Percentiles rank a stretch among this genome's conserved stretches.
These are phyloP conservation scores for Fusarium veterinarium DNA, from an alignment of 2,329 filamentous ascomycete species.

Conservation along the genomic window DNA sequence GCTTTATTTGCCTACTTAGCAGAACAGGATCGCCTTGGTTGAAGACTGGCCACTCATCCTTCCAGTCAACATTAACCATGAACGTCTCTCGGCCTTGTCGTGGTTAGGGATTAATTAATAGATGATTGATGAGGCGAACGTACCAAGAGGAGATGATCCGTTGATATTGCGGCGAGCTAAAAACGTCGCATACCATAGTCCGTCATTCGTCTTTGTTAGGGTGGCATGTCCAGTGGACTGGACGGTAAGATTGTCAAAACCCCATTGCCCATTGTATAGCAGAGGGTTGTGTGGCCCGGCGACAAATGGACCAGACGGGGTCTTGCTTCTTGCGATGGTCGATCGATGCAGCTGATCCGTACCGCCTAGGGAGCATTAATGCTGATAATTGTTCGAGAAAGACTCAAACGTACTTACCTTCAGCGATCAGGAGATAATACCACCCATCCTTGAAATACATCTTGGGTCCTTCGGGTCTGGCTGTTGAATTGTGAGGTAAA, in stretches of 20 bases:
- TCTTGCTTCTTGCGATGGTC: neutral
- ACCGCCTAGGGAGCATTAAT: neutral
- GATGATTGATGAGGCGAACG: neutral
- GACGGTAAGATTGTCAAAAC: neutral
- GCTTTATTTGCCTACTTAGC: neutral
- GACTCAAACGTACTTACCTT: accelerated
- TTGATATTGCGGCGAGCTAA: neutral
- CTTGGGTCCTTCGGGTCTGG: neutral
- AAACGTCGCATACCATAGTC: neutral
- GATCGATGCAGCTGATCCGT: neutral
- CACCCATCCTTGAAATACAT: neutral
- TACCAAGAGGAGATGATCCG: neutral
- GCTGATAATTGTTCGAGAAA: accelerated
- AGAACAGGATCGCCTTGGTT: neutral
- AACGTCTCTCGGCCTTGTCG: neutral
- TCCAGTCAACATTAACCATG: neutral
- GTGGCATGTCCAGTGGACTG: neutral
- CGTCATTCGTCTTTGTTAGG: neutral
- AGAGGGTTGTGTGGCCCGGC: neutral
- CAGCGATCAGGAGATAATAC: neutral
- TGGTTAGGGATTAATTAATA: neutral
- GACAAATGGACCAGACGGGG: neutral
- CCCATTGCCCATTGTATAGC: neutral
- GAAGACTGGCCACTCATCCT: neutral
- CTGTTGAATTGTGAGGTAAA: neutral